A percentile compares a stretch with the other conserved stretches of the same genome.
phyloP scores from a whole-genome alignment of 129 eudicot genomes.

The Lactuca sativa region DNA sequence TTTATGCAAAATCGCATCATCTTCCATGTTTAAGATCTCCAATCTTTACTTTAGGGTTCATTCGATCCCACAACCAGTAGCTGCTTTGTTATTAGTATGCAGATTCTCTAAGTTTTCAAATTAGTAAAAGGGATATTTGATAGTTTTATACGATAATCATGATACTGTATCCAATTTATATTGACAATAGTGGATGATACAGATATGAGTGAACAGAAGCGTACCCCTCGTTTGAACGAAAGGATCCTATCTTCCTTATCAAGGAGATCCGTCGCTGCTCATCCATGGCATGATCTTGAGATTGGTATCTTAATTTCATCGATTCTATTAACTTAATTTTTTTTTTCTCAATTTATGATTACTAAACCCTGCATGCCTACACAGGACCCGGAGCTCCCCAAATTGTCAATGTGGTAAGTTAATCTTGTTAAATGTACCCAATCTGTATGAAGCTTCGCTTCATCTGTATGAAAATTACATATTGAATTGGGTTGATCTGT shows the following conservation, averaged over 20 bases:
- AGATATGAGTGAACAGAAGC: constrained; percentile 41
- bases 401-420: constrained; percentile 54
- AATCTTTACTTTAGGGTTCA: constrained; percentile 9
- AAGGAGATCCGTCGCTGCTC: constrained; percentile 52
- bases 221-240: constrained; percentile 50
- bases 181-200: background rate
- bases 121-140: constrained; percentile 9
- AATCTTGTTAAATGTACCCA: constrained; percentile 7
- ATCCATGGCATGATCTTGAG: constrained; percentile 64
- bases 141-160: background rate
- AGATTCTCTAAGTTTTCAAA: constrained; percentile 3
- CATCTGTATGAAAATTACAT: background rate
- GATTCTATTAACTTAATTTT: background rate
- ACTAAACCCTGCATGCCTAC: constrained; percentile 6
- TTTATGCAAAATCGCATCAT: background rate
- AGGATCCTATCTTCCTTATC: constrained; percentile 51
- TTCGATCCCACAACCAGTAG: constrained; percentile 1
- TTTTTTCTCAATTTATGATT: background rate
- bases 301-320: constrained; percentile 29
- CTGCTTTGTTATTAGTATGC: background rate
- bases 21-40: constrained; percentile 6
- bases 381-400: constrained; percentile 79
- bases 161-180: background rate
- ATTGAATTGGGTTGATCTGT: background rate
- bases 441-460: background rate